Evolutionary conservation across 345 rosid species (phyloP).

Genomic region (Bruguiera gymnorhiza): DNA sequence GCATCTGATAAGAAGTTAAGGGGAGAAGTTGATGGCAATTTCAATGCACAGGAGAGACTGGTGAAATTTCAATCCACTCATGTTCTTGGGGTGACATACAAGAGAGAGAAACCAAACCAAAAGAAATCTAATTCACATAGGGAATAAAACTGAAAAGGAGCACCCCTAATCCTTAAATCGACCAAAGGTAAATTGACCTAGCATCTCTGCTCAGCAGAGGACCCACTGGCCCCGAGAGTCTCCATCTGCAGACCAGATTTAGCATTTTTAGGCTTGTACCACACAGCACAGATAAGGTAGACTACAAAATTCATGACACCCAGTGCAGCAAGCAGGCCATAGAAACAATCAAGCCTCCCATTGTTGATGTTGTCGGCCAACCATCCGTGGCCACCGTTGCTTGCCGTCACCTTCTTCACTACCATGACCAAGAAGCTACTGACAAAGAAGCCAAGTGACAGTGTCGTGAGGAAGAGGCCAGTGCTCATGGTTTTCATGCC

Average conservation of each 20-base stretch:
- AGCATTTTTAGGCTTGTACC: constrained; percentile 39
- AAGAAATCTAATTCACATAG: constrained; percentile 11
- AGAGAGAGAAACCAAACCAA: constrained; percentile 16
- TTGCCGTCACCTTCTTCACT: constrained; percentile 39
- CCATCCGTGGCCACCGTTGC: constrained; percentile 46
- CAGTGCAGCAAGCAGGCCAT: constrained; percentile 45
- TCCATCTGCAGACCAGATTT: constrained; percentile 34
- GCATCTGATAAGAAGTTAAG: background rate
- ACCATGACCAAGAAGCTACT: constrained; percentile 58
- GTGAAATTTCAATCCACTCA: background rate
- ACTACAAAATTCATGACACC: constrained; percentile 44
- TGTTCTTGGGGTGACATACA: background rate
- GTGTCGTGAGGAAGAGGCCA: constrained; percentile 64
- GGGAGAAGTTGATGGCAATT: too few species aligned
- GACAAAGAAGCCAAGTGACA: constrained; percentile 57
- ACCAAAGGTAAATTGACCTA: background rate
- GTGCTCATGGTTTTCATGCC: constrained; percentile 78
- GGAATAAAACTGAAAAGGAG: background rate
- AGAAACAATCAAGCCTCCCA: constrained; percentile 63
- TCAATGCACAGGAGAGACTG: too few species aligned
- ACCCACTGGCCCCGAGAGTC: constrained; percentile 1
- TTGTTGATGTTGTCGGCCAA: constrained; percentile 47
- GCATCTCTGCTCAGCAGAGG: constrained; percentile 32
- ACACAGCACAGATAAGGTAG: constrained; percentile 38
- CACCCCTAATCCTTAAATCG: background rate